Conservation (phyloP, 306 rosid species). For the Datisca glomerata region DNA sequence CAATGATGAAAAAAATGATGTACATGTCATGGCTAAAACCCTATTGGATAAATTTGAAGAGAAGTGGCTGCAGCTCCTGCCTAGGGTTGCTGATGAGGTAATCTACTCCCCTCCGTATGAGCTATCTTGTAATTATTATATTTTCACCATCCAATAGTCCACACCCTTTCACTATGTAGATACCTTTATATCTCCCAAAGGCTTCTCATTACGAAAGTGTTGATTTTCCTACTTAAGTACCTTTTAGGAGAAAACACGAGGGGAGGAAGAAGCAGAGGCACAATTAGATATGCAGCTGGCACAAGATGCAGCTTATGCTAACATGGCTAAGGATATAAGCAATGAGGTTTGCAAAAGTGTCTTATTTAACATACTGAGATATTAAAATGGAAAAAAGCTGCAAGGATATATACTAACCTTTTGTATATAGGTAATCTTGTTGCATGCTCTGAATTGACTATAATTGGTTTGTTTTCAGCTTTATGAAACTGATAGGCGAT, state of each 20-base stretch:
- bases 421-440: no score
- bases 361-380: no score
- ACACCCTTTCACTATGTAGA: no score
- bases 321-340: constrained; percentile 63
- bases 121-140: no score
- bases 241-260: constrained; percentile 66
- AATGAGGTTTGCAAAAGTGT: constrained; percentile 65
- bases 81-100: constrained; percentile 86
- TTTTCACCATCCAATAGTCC: no score
- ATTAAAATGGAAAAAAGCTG: no score
- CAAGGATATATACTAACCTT: no score
- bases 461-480: constrained; percentile 51
- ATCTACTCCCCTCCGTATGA: no score
- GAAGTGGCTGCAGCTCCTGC: constrained; percentile 80
- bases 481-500: constrained; percentile 48
- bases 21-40: constrained; percentile 85
- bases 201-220: no score
- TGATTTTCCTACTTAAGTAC: no score
- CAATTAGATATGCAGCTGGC: constrained; percentile 58
- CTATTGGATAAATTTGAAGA: constrained; percentile 79
- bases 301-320: constrained; percentile 75
- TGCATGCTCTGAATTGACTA: no score
- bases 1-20: constrained; percentile 78
- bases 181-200: no score
- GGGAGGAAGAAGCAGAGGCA: constrained; percentile 76